Evolutionary conservation across 257 asterid genomes (phyloP), one percentile per base, ranked within the genome.

Genomic region (Parsonsia alboflavescens): DNA sequence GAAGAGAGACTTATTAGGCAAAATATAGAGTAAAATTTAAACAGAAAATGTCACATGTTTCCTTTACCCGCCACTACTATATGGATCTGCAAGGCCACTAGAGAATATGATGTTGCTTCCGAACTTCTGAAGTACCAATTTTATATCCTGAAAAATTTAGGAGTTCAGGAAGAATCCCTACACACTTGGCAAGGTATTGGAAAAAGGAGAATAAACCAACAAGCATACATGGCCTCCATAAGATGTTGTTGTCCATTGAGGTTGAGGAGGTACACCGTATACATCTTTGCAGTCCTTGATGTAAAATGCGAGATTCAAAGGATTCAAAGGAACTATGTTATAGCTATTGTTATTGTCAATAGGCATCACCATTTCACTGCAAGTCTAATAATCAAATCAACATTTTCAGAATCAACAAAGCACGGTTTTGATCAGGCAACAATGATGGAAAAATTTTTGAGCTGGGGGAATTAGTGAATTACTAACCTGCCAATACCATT

Each of bases 401-500:
- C 10, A 26, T 61, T 61, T 28, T 61, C 10, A 0, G 0, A 13
- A 61, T 61, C n/a, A 61, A 12, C 42, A 59, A 59, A 26, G 17
- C 2, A 2, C 17, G 12, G 17, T 26, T 4, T 59, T 59, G 3
- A 26, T 26, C 19, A 28, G 13, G 41, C 26, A 24, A 22, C 26
- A 58, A 2, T 10, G 26, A 2, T 26, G 33, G 19, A 15, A 61
- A 13, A 33, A 28, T 8, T 22, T n/a, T 24, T 66, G 42, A 12
- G 16, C 16, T 10, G 39, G 16, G 26, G 26, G n/a, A n/a, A n/a
- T 33, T 33, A 1, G 1, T 33, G 12, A 70, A 46, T 3, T 45
- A 78, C 91, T 76, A 70, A 91, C 93, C 77, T 89, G 97, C 97
- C 97, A 91, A 12, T 5, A 11, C 92, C 92, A 88, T 7, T 15